These are phyloP conservation scores for Fraxinus floribunda DNA, from an alignment of 305 asterid species.

Conservation along the genomic window DNA sequence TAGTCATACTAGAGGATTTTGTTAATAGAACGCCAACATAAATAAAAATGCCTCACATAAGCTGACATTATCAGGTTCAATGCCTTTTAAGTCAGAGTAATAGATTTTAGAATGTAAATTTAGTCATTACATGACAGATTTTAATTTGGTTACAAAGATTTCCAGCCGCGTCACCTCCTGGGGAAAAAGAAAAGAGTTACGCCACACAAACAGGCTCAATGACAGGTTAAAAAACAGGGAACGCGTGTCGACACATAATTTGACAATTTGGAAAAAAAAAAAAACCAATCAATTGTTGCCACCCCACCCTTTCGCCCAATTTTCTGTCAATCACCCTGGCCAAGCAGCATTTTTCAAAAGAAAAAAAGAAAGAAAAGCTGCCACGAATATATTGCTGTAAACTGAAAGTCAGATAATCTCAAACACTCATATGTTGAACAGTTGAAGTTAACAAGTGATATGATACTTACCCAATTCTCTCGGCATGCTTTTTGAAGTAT, in stretches of 20 bases:
- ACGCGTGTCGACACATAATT: background rate
- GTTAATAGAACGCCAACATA: background rate
- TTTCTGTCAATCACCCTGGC: too few species aligned
- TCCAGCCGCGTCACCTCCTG: background rate
- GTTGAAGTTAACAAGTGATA: slow-evolving; percentile 7
- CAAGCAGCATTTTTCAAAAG: background rate
- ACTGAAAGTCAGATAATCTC: background rate
- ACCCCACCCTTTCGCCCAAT: too few species aligned
- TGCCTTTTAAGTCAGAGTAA: background rate
- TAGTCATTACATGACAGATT: background rate
- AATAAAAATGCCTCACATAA: background rate
- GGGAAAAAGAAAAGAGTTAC: too few species aligned
- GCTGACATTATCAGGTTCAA: background rate
- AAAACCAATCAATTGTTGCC: too few species aligned
- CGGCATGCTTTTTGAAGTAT: slow-evolving; percentile 86
- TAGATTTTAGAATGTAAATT: background rate
- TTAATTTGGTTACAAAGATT: background rate
- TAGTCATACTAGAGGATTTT: background rate
- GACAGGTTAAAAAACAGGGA: background rate
- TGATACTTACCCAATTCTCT: slow-evolving; percentile 71
- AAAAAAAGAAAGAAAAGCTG: background rate
- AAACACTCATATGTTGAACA: background rate
- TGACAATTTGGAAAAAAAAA: background rate
- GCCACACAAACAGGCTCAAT: background rate
- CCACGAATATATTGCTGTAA: background rate